phyloP scores from a whole-genome alignment of 1,139 yeast genomes.

The Citeromyces hawaiiensis region DNA sequence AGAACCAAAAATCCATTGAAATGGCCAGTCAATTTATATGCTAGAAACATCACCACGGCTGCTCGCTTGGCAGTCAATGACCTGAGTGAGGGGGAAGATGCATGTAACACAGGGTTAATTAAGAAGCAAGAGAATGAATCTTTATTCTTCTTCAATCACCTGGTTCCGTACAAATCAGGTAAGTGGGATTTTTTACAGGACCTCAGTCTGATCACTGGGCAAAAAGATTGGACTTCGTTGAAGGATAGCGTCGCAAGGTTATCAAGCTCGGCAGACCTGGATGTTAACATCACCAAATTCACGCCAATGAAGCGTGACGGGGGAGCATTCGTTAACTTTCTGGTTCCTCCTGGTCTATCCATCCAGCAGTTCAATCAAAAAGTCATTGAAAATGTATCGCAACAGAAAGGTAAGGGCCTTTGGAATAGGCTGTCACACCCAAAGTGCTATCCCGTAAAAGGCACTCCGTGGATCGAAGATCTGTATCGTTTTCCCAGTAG shows the following conservation, averaged over 20 bases:
- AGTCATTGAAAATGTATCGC: conserved; percentile 34
- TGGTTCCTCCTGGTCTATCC: conserved; percentile 36
- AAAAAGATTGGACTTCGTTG: conserved; percentile 12
- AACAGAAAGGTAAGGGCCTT: conserved; percentile 16
- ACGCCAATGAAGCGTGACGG: conserved; percentile 76
- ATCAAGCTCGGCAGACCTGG: conserved; percentile 21
- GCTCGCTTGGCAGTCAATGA: no score
- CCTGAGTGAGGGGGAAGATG: conserved; percentile 28
- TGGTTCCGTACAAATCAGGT: conserved; percentile 25
- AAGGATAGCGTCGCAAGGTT: conserved; percentile 11
- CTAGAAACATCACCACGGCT: no score
- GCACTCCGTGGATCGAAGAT: conserved; percentile 95
- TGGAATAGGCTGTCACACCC: conserved; percentile 24
- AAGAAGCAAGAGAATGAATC: conserved; percentile 38
- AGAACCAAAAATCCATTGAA: no score
- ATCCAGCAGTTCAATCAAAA: conserved; percentile 35
- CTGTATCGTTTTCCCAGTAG: conserved; percentile 62
- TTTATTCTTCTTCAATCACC: conserved; percentile 38
- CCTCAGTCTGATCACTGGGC: conserved; percentile 12
- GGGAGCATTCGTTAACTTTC: conserved; percentile 79
- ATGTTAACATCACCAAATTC: conserved; percentile 28
- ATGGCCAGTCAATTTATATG: no score
- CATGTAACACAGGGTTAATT: conserved; percentile 46
- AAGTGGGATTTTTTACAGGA: conserved; percentile 15
- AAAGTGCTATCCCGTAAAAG: conserved; percentile 61